A percentile compares a stretch with the other conserved stretches of the same genome.
phyloP scores from a whole-genome alignment of 768 basidiomycete species.

The Psilocybe tampanensis region DNA sequence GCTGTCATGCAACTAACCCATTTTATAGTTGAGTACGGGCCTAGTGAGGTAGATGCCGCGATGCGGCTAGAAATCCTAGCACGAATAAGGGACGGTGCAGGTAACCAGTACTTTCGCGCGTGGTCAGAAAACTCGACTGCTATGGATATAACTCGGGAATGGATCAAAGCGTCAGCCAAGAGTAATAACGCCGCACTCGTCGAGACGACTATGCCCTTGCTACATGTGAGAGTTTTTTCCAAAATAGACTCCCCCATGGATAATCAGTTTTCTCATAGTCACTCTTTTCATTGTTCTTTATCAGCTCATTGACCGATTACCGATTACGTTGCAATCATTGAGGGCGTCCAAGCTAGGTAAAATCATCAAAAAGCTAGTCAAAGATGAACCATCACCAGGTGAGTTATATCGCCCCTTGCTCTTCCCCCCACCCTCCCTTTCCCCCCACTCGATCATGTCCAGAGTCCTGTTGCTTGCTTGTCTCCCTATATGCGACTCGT shows the following conservation, averaged over 20 bases:
- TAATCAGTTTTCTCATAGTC: neutral
- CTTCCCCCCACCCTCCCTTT: constrained; percentile 5
- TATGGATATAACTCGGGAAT: constrained; percentile 79
- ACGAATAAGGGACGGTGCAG: constrained; percentile 81
- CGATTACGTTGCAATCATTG: constrained; percentile 69
- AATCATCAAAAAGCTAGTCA: constrained; percentile 73
- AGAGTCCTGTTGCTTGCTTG: constrained; percentile 7
- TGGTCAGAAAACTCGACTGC: constrained; percentile 80
- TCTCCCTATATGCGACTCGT: neutral
- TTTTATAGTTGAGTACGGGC: constrained; percentile 60
- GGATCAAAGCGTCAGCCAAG: constrained; percentile 73
- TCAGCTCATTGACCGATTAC: constrained; percentile 84
- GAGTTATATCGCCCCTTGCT: constrained; percentile 41
- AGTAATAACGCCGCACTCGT: constrained; percentile 58
- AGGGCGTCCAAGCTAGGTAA: constrained; percentile 78
- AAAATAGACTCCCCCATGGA: neutral
- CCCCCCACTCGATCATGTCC: constrained; percentile 3
- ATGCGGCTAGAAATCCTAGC: constrained; percentile 76
- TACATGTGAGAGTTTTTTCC: constrained; percentile 65
- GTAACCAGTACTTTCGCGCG: constrained; percentile 84
- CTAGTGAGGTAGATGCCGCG: constrained; percentile 62
- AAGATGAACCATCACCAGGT: constrained; percentile 79
- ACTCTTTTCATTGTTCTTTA: constrained; percentile 5
- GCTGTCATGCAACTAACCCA: constrained; percentile 66
- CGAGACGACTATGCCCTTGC: constrained; percentile 83